Percentiles rank a stretch among this genome's conserved stretches.
Evolutionary conservation across 305 asterid genomes (phyloP).

Genomic region (Solanum hybrid): DNA sequence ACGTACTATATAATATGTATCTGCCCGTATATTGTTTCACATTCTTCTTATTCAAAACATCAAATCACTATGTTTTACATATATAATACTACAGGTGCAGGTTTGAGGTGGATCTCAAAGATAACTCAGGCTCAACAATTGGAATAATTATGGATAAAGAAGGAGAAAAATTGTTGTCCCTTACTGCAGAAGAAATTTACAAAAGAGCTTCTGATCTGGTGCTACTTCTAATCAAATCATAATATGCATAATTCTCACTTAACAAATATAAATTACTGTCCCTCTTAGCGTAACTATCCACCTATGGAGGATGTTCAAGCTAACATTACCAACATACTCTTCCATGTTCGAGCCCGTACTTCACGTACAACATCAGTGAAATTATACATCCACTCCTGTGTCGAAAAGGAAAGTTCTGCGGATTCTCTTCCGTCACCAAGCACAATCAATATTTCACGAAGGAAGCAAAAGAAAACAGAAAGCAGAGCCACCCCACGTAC

Average conservation of each 20-base stretch:
- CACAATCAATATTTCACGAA: background rate
- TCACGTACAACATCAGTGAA: background rate
- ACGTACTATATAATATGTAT: too few relatives aligned
- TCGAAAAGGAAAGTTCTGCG: too few relatives aligned
- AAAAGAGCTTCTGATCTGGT: background rate
- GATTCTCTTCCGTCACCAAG: background rate
- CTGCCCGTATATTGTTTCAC: too few relatives aligned
- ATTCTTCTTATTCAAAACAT: too few relatives aligned
- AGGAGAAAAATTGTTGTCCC: too few relatives aligned
- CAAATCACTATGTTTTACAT: too few relatives aligned
- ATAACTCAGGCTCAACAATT: too few relatives aligned
- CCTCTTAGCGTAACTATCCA: background rate
- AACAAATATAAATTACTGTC: background rate
- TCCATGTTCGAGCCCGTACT: background rate
- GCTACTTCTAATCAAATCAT: too few relatives aligned
- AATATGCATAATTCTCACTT: background rate
- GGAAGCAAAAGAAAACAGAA: background rate
- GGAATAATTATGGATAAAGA: too few relatives aligned
- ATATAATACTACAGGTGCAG: too few relatives aligned
- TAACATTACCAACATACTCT: background rate
- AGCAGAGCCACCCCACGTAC: background rate
- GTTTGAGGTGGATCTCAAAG: too few relatives aligned
- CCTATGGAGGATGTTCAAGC: background rate
- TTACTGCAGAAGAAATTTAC: background rate
- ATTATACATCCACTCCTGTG: background rate